These are phyloP conservation scores for Saturnispora saitoi DNA, from an alignment of 805 yeast species.

Conservation along the genomic window DNA sequence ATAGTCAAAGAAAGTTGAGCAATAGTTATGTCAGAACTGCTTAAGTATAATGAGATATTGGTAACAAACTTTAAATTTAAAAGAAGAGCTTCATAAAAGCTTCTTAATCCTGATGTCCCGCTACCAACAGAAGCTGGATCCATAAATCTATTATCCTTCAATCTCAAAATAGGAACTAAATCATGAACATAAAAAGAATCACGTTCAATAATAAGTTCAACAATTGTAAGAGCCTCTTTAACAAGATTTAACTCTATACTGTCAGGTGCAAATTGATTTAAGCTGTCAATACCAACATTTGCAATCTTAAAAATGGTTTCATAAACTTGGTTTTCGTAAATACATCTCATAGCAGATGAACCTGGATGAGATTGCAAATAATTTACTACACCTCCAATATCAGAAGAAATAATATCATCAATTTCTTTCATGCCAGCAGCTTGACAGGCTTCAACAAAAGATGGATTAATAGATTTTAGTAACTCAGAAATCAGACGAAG, in stretches of 20 bases:
- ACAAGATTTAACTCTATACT: constrained; percentile 33
- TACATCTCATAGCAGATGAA: constrained; percentile 48
- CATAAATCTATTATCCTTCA: constrained; percentile 31
- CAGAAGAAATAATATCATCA: constrained; percentile 34
- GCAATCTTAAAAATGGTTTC: constrained; percentile 47
- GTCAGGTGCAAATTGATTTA: constrained; percentile 32
- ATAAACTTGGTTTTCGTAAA: constrained; percentile 54
- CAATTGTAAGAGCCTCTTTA: constrained; percentile 33
- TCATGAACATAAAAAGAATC: constrained; percentile 56
- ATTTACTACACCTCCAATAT: constrained; percentile 35
- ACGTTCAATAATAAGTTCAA: constrained; percentile 38
- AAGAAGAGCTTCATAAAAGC: constrained; percentile 65
- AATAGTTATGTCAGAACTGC: constrained; percentile 41
- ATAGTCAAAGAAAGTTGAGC: constrained; percentile 48
- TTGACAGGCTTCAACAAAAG: constrained; percentile 42
- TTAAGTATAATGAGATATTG: constrained; percentile 67
- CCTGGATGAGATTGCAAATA: constrained; percentile 66
- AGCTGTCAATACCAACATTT: constrained; percentile 49
- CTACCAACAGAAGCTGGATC: constrained; percentile 41
- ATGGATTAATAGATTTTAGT: constrained; percentile 43
- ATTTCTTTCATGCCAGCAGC: constrained; percentile 37
- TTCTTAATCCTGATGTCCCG: constrained; percentile 41
- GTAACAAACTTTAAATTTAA: constrained; percentile 66
- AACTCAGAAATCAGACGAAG: constrained; percentile 43
- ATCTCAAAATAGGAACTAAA: constrained; percentile 41